Evolutionary conservation across 345 rosid genomes (phyloP), one percentile per base, ranked within the genome.

Genomic region (Bruguiera sexangula): DNA sequence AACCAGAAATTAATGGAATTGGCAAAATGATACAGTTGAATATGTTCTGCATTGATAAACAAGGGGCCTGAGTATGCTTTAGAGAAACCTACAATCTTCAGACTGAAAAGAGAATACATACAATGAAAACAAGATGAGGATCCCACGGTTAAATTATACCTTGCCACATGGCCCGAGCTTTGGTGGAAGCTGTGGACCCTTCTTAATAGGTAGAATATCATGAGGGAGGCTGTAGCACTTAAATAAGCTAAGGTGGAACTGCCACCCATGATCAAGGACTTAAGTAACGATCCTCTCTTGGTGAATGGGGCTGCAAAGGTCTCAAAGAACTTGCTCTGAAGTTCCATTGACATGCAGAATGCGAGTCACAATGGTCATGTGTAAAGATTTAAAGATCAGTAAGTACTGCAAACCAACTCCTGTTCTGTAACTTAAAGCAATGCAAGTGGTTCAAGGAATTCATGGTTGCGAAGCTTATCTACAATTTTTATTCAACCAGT

Each of bases 311-410:
- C 96, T 10, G 87, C 96, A 79, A 86, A 85, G 74, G 91, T 91
- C 87, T 89, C 97, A 69, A 92, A 92, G 89, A 92, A 95, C 84
- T 92, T 95, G 89, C 99, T 92, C 99, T 95, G 87, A 80, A 76
- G 32, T 74, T 60, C 37, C 78, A 73, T 52, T 55, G 9, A 52
- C 6, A 48, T 21, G 16, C 63, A 70, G 55, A 24, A 32, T 19
- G 50, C 22, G 32, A 60, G 26, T 66, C 24, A 3, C 15, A 15
- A 39, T 10, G 50, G 13, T 37, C 19, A 31, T 34, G 15, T 8
- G 9, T 26, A 55, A 15, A 22, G 6, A 55, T 8, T 54, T 55
- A 55, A 26, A 55, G 27, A 8, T 55, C 29, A 55, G 27, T 1
- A 55, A 55, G 15, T 55, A 6, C 24, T 24, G 60, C 30, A 56